Evolutionary conservation across 768 basidiomycete genomes (phyloP), one percentile per base, ranked within the genome.

Genomic region (Gymnopilus dilepis): DNA sequence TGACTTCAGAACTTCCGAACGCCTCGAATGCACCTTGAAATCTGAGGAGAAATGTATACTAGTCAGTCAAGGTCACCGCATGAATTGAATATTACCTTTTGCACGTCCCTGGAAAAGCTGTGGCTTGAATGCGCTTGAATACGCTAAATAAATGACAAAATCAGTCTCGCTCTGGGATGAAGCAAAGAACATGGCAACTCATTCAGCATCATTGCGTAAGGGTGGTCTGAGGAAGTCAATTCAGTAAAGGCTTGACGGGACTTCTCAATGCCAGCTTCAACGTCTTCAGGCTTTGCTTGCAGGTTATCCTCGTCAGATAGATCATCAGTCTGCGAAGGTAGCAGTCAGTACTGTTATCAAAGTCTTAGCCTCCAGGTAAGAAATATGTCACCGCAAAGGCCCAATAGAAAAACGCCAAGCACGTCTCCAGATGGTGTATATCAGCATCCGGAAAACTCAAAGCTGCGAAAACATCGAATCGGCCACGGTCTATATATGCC

Each of bases 271-370:
- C 67, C 62, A 2, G 30, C 51, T 56, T 68, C 42, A 19, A 69
- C 60, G 5, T 57, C 56, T 5, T 72, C 71, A 5, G 72, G 71
- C 24, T 65, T 58, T 0, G 61, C 47, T 43, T 72, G 69, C 6
- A 69, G 43, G 0, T 68, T 60, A 1, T 69, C 70, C 40, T 69
- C 65, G 55, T 73, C 72, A 2, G 67, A 65, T 8, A 67, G 60
- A 53, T 73, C 72, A 54, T 73, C 70, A n/a, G 61, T 70, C 70
- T 71, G 19, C 21, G 22, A n/a, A 53, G 33, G 33, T 34, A 19
- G 12, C 19, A n/a, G 51, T 30, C 15, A 33, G 12, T 9, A 17
- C 4, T 26, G 6, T 13, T 34, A 34, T 43, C 6, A 9, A 17
- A n/a, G n/a, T 17, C 30, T n/a, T n/a, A 1, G 28, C 28, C 6